These are phyloP conservation scores for Obba rivulosa DNA, from an alignment of 768 basidiomycete genomes.

Conservation along the genomic window DNA sequence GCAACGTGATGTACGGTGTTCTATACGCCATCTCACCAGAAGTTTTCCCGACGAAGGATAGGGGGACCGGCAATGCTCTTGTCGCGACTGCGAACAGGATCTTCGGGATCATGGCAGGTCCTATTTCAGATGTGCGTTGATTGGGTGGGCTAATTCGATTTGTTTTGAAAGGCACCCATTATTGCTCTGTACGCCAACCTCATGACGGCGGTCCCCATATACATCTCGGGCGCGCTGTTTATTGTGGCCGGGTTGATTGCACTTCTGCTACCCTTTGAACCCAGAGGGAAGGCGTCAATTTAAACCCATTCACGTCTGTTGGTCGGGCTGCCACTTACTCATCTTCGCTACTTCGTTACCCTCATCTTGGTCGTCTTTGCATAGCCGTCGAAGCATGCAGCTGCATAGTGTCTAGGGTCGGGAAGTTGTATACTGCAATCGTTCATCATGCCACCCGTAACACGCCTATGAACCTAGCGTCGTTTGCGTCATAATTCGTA, in stretches of 20 bases:
- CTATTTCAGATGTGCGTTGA: background rate
- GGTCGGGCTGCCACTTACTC: no score
- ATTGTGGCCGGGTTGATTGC: constrained; percentile 42
- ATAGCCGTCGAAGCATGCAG: no score
- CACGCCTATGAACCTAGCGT: no score
- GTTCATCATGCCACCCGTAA: no score
- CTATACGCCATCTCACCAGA: constrained; percentile 41
- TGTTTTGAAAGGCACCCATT: constrained; percentile 35
- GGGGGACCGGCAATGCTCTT: constrained; percentile 54
- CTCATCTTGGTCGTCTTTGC: no score
- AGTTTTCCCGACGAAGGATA: constrained; percentile 46
- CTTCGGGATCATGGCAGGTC: constrained; percentile 52
- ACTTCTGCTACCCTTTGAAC: constrained; percentile 50
- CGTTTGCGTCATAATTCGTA: no score
- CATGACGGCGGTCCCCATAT: constrained; percentile 47
- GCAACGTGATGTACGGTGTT: constrained; percentile 52
- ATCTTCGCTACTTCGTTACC: no score
- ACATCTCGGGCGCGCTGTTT: constrained; percentile 48
- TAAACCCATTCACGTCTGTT: no score
- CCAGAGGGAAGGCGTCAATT: constrained; percentile 49
- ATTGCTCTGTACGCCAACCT: constrained; percentile 46
- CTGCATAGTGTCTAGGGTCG: no score
- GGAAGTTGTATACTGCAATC: no score
- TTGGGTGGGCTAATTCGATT: background rate
- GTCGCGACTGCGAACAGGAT: constrained; percentile 48